Evolutionary conservation across 768 basidiomycete species (phyloP).

Genomic region (Amanita rubescens): DNA sequence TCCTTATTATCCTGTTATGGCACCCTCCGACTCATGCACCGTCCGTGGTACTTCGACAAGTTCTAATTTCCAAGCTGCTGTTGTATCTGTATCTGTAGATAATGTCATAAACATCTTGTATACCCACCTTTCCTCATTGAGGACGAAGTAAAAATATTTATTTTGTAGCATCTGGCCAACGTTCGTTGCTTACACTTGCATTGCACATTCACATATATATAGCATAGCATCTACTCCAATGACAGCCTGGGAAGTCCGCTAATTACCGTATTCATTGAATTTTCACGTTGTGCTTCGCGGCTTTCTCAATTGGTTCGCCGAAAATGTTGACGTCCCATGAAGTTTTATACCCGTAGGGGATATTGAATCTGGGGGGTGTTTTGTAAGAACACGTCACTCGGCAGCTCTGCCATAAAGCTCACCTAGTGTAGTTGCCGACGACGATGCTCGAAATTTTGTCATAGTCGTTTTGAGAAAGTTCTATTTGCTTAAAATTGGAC

Average conservation of each 20-base stretch:
- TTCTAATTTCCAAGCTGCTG: background rate
- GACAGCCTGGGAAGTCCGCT: background rate
- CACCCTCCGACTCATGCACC: background rate
- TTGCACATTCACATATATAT: background rate
- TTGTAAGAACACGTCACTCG: background rate
- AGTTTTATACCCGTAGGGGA: conserved; percentile 47
- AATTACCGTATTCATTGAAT: conserved; percentile 11
- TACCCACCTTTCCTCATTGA: background rate
- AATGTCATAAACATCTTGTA: background rate
- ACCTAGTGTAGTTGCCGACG: conserved; percentile 37
- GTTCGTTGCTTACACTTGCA: background rate
- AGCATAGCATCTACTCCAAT: background rate
- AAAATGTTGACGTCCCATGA: conserved; percentile 73
- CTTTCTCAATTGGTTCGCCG: conserved; percentile 50
- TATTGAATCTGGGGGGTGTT: conserved; percentile 41
- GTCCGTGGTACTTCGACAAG: background rate
- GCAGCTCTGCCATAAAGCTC: background rate
- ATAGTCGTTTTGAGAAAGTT: conserved; percentile 60
- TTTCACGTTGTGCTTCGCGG: conserved; percentile 27
- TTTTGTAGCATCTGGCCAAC: background rate
- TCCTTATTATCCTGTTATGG: background rate
- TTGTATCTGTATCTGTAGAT: conserved; percentile 11
- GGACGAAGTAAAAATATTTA: background rate
- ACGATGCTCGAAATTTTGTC: conserved; percentile 49
- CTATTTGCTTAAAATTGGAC: conserved; percentile 73